Evolutionary conservation across 768 basidiomycete species (phyloP).

Genomic region (Panaeolus cyanescens): DNA sequence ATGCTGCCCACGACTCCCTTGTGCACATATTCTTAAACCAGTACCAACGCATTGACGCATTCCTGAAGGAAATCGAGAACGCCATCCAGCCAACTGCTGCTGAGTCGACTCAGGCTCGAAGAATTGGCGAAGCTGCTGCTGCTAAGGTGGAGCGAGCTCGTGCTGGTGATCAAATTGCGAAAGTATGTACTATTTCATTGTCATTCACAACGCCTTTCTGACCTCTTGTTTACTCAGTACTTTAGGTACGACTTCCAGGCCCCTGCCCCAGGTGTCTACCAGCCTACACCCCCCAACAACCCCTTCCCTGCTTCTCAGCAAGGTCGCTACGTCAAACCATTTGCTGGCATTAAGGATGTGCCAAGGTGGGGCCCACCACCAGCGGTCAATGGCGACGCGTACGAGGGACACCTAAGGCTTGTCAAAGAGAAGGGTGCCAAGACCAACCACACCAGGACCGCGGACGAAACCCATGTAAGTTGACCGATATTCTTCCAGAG

Average conservation of each 20-base stretch:
- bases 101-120: not conserved
- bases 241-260: not conserved
- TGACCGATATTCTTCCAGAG: no score
- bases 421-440: conserved; percentile 5
- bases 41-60: not conserved
- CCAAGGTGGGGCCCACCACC: not conserved
- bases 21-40: not conserved
- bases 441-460: not conserved
- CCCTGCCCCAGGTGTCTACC: conserved; percentile 4
- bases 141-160: not conserved
- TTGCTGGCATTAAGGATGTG: not conserved
- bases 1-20: not conserved
- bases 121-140: not conserved
- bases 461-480: conserved; percentile 1
- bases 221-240: not conserved
- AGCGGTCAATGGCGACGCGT: not conserved
- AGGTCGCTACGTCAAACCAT: not conserved
- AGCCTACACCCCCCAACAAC: conserved; percentile 7
- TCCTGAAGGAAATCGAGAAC: not conserved
- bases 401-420: not conserved
- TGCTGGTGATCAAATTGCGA: not conserved
- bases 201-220: not conserved
- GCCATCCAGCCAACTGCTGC: not conserved
- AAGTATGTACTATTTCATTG: not conserved
- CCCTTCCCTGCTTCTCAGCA: not conserved